phyloP scores from a whole-genome alignment of 768 basidiomycete genomes.

The Leccinum arenicola region DNA sequence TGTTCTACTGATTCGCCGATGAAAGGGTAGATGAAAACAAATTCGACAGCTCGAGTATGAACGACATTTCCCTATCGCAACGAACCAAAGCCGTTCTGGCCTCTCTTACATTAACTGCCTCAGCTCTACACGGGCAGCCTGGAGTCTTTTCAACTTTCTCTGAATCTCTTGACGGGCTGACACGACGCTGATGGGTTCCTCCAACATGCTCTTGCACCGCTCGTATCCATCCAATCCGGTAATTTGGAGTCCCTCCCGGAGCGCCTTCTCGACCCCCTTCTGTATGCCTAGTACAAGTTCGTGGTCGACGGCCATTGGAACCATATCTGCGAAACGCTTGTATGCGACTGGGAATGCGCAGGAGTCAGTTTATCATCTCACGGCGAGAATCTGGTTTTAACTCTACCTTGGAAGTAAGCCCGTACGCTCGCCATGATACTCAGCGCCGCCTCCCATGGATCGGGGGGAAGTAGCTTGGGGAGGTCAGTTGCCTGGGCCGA shows the following conservation, averaged over 20 bases:
- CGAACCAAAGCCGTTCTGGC: background rate
- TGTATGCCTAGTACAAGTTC: constrained; percentile 45
- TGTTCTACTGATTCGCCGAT: background rate
- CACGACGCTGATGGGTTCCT: constrained; percentile 46
- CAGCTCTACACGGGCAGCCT: constrained; percentile 43
- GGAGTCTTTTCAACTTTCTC: constrained; percentile 51
- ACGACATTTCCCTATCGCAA: background rate
- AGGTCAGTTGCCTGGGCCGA: constrained; percentile 41
- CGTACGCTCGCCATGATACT: constrained; percentile 69
- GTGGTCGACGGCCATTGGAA: constrained; percentile 42
- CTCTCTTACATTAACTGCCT: constrained; percentile 15
- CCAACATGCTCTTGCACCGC: constrained; percentile 50
- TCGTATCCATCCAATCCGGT: constrained; percentile 43
- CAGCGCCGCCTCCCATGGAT: constrained; percentile 55
- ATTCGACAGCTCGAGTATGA: background rate
- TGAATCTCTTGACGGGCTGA: constrained; percentile 45
- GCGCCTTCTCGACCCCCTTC: constrained; percentile 40
- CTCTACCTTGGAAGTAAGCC: constrained; percentile 70
- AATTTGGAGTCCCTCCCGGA: constrained; percentile 51
- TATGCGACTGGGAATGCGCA: constrained; percentile 40
- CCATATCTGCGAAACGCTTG: constrained; percentile 43
- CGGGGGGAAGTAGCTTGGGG: constrained; percentile 46
- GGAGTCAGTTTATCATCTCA: background rate
- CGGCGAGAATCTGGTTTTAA: background rate
- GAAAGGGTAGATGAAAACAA: background rate